Base-by-base conservation (phyloP, 164 flowering plant species). In the Magnolia changhungtana region DNA sequence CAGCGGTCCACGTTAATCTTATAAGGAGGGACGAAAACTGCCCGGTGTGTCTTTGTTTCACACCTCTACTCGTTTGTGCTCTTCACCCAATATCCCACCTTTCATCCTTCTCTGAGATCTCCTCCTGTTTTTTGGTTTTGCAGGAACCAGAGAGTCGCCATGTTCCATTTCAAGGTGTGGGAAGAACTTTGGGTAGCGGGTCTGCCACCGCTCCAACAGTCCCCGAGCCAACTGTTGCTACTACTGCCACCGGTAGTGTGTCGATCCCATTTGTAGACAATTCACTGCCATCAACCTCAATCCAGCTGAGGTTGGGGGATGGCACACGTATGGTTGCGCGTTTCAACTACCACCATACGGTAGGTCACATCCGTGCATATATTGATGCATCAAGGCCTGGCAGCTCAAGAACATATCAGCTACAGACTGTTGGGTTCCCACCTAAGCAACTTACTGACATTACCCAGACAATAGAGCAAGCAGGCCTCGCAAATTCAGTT, bases 401-500 rank as follows among this genome's bases (percentile, higher is more conserved):
- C 16, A 87, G 89, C 6, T 29, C 84, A 13, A 82, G 87, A 73
- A 80, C 77, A 63, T 95, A 91, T 81, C 90, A 87, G 66, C 82
- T 95, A 83, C 96, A 89, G 78, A 80, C 88, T 1, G 86, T 94
- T 81, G 97, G 96, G 7, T 95, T 95, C 82, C 98, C 97, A 75
- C 97, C 97, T 55, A 95, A 90, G 85, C 92, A 78, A 74, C 94
- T 95, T 20, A 77, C 79, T 3, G 94, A 95, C 83, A 80, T 71
- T 16, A 81, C 77, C 63, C 92, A 89, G 88, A 94, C 97, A 7
- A 88, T 96, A 75, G 94, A 92, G 84, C 85, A 92, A 81, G 96
- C 97, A 3, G 99, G 96, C 21, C 88, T 96, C n/a, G 92, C 92
- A 37, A 96, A 85, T 80, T 94, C 99, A 2, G 99, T 96, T 51